Percentiles rank a stretch among this genome's conserved stretches.
These are phyloP conservation scores for Pythium periplocum DNA, from an alignment of 352 stramenopile species.

Conservation along the genomic window DNA sequence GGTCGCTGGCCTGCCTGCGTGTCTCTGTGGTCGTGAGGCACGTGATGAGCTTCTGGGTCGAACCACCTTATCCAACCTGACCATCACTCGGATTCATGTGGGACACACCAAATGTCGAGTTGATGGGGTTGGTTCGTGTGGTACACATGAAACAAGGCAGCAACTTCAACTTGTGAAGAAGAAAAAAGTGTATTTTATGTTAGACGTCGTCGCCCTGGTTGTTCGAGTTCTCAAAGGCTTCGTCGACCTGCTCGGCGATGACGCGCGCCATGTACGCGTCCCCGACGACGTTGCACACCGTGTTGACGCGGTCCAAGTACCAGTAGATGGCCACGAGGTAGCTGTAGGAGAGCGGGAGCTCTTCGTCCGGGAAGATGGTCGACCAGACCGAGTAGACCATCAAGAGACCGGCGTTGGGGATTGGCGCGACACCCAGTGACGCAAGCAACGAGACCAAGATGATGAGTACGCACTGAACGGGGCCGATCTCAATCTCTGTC, in stretches of 20 bases:
- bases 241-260: conserved; percentile 69
- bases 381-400: conserved; percentile 76
- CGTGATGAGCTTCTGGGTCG: too few relatives aligned
- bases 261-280: conserved; percentile 71
- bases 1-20: too few relatives aligned
- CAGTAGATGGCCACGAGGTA: conserved; percentile 73
- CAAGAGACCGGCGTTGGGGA: conserved; percentile 64
- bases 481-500: conserved; percentile 30
- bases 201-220: background rate
- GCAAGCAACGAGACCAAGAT: conserved; percentile 54
- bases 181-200: too few relatives aligned
- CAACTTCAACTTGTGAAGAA: too few relatives aligned
- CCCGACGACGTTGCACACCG: conserved; percentile 62
- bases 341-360: conserved; percentile 56
- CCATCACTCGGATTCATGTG: too few relatives aligned
- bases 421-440: conserved; percentile 54
- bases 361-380: conserved; percentile 51
- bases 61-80: too few relatives aligned
- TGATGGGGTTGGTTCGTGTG: too few relatives aligned
- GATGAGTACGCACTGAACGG: conserved; percentile 47
- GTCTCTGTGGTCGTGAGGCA: too few relatives aligned
- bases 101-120: too few relatives aligned
- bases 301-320: conserved; percentile 68
- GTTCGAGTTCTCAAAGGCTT: conserved; percentile 33
- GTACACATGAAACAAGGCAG: too few relatives aligned